A percentile compares a stretch with the other conserved stretches of the same genome.
phyloP scores from a whole-genome alignment of 2,329 filamentous ascomycete genomes.

The Xylaria sp. region DNA sequence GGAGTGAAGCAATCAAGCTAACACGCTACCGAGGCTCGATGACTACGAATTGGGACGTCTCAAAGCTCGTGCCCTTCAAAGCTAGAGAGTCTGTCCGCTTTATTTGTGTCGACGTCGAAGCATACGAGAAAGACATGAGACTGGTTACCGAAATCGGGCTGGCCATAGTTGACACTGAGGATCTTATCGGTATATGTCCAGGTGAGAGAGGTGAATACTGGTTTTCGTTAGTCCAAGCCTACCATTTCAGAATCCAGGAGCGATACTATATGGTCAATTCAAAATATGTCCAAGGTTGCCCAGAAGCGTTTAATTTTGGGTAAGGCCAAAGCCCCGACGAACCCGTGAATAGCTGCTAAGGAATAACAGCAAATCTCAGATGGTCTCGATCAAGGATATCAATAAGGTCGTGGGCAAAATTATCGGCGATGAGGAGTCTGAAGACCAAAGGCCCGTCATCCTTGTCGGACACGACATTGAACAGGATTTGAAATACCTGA shows the following conservation, averaged over 20 bases:
- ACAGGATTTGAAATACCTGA: constrained; percentile 75
- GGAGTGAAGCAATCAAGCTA: neutral
- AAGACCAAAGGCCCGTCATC: constrained; percentile 62
- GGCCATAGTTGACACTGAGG: constrained; percentile 77
- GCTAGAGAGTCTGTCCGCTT: constrained; percentile 72
- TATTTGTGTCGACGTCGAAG: constrained; percentile 84
- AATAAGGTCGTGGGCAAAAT: constrained; percentile 51
- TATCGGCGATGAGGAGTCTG: constrained; percentile 46
- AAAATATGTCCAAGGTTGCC: constrained; percentile 76
- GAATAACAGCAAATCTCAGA: constrained; percentile 54
- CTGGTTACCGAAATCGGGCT: constrained; percentile 88
- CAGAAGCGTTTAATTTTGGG: constrained; percentile 80
- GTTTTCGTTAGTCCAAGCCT: constrained; percentile 71
- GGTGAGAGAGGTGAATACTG: constrained; percentile 72
- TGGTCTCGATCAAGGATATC: constrained; percentile 52
- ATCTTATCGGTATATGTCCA: constrained; percentile 64
- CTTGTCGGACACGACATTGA: constrained; percentile 81
- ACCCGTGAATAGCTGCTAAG: constrained; percentile 18
- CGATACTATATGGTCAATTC: constrained; percentile 72
- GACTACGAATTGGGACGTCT: constrained; percentile 53
- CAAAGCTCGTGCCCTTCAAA: constrained; percentile 56
- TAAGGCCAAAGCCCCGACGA: constrained; percentile 49
- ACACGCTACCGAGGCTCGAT: constrained; percentile 10
- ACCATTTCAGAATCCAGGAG: constrained; percentile 83
- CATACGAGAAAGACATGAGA: constrained; percentile 73